Base-by-base conservation (phyloP, 192 early-diverging fungal species). In the Coemansia sp. region DNA sequence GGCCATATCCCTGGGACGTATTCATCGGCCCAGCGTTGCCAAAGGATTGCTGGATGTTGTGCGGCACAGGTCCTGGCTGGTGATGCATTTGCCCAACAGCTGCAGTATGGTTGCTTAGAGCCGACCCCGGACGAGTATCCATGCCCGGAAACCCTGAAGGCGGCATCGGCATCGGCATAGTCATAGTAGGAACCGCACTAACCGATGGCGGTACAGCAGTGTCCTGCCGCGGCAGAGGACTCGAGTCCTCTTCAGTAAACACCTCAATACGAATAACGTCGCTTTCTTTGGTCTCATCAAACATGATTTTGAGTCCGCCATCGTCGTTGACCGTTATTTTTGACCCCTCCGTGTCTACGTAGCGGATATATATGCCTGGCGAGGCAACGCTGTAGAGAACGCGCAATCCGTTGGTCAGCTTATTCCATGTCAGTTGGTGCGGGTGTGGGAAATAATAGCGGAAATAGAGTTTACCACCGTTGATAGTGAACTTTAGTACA, bases 401-500 rank as follows among this genome's bases (percentile, higher is more conserved):
- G 2, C 78, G 78, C 51, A 81, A 62, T 2, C 78, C 78, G 67
- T 55, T 68, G 41, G 51, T 64, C 61, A 81, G 60, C 62, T 70
- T 75, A 68, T 63, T 73, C 78, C 78, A 81, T 8, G 70, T 81
- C 27, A 81, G 67, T 25, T 29, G 44, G 21, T 75, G 67, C 7
- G 78, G 78, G 55, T 76, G 63, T 17, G 73, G 74, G 44, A 81
- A 81, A 67, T 70, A 81, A 68, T 81, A 81, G 38, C 78, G 64
- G 59, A 81, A 81, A 62, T 81, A 81, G 48, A 81, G 64, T 42
- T 76, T 67, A 55, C 79, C 79, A 27, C 79, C 79, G 51, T 76
- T 72, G 36, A 76, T 76, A 31, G 79, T 82, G 62, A 82, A 82
- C 71, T 82, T 82, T 45, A 82, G 70, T 25, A 82, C 74, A n/a